Percentiles rank a stretch among this genome's conserved stretches.
Evolutionary conservation across 805 yeast species (phyloP).

Genomic region (Sugiyamaella mastotermitis): DNA sequence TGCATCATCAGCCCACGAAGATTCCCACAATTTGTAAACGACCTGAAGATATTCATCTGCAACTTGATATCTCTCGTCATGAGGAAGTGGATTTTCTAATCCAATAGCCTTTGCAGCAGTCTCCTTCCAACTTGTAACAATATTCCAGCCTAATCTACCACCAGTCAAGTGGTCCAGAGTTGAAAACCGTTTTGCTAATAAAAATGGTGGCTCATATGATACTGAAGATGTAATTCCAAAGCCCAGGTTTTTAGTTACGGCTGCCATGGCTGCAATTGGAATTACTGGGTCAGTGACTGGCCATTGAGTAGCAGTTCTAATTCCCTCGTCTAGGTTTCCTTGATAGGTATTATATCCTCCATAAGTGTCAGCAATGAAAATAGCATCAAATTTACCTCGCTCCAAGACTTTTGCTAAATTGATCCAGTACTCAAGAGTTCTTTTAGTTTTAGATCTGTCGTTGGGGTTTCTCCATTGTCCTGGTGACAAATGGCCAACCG

Average conservation of each 20-base stretch:
- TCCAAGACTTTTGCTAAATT: slow-evolving; percentile 34
- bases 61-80: slow-evolving; percentile 35
- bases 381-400: slow-evolving; percentile 33
- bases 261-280: slow-evolving; percentile 39
- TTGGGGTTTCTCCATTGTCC: slow-evolving; percentile 37
- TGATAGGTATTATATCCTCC: slow-evolving; percentile 37
- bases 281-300: slow-evolving; percentile 38
- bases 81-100: slow-evolving; percentile 33
- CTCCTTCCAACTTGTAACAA: slow-evolving; percentile 38
- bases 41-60: slow-evolving; percentile 37
- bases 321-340: slow-evolving; percentile 31
- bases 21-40: slow-evolving; percentile 34
- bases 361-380: slow-evolving; percentile 37
- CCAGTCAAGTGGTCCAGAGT: slow-evolving; percentile 38
- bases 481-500: slow-evolving; percentile 24
- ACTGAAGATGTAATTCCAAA: slow-evolving; percentile 41
- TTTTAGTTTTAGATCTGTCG: slow-evolving; percentile 20
- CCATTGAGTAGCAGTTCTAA: slow-evolving; percentile 26
- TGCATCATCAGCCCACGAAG: slow-evolving; percentile 42
- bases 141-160: slow-evolving; percentile 42
- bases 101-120: slow-evolving; percentile 38
- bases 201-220: slow-evolving; percentile 38
- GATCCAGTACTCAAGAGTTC: slow-evolving; percentile 30
- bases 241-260: slow-evolving; percentile 34
- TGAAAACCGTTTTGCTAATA: slow-evolving; percentile 38